phyloP scores from a whole-genome alignment of 345 rosid genomes.

The Boechera retrofracta region DNA sequence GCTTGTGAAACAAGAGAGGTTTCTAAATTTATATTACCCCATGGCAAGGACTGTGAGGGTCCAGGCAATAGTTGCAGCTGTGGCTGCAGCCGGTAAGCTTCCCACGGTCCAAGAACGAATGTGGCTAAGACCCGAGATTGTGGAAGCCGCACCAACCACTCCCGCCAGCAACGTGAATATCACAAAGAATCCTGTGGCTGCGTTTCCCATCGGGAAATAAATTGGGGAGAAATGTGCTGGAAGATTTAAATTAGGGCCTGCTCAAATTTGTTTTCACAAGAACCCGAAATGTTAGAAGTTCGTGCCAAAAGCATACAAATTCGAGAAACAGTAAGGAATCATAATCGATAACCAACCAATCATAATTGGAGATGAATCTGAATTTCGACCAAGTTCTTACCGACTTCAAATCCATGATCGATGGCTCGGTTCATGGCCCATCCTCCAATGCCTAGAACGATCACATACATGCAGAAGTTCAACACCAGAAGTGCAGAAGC shows the following conservation, averaged over 20 bases:
- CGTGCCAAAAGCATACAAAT: slow-evolving; percentile 18
- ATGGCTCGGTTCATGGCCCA: slow-evolving; percentile 97
- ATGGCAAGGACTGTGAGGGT: slow-evolving; percentile 84
- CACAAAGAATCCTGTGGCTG: slow-evolving; percentile 97
- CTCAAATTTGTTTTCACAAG: slow-evolving; percentile 20
- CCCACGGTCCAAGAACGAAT: slow-evolving; percentile 62
- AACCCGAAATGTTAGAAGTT: slow-evolving; percentile 11
- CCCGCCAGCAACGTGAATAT: slow-evolving; percentile 81
- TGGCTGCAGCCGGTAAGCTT: slow-evolving; percentile 81
- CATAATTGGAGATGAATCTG: background rate
- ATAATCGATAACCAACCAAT: background rate
- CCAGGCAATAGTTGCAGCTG: slow-evolving; percentile 90
- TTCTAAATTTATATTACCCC: slow-evolving; percentile 60
- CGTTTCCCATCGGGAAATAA: slow-evolving; percentile 93
- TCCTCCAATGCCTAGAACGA: slow-evolving; percentile 77
- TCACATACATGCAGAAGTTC: slow-evolving; percentile 82
- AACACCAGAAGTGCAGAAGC: slow-evolving; percentile 70
- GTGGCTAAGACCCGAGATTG: slow-evolving; percentile 71
- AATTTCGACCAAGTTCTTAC: slow-evolving; percentile 45
- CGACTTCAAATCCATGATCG: slow-evolving; percentile 79
- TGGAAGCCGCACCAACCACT: slow-evolving; percentile 86
- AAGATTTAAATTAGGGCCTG: slow-evolving; percentile 74
- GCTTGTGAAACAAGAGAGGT: slow-evolving; percentile 10
- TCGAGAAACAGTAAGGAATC: background rate
- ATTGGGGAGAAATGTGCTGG: slow-evolving; percentile 97